Evolutionary conservation across 2,329 filamentous ascomycete genomes (phyloP).

Genomic region (Penicillium expansum): DNA sequence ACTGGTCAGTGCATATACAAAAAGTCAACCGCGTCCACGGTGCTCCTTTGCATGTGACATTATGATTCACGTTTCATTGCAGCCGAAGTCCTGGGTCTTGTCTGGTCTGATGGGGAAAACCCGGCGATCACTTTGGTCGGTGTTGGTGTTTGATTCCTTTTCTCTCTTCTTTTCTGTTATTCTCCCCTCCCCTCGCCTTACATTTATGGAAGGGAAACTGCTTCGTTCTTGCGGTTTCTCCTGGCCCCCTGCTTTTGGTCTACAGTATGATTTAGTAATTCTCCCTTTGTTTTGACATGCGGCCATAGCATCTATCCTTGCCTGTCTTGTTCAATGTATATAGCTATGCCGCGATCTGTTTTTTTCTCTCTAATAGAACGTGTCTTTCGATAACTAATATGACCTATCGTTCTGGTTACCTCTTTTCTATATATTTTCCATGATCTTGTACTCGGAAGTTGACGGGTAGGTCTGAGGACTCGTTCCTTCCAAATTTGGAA

Average conservation of each 20-base stretch:
- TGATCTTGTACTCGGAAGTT: background rate
- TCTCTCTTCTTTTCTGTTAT: constrained; percentile 10
- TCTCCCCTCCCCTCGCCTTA: background rate
- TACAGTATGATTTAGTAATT: constrained; percentile 25
- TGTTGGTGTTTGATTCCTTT: constrained; percentile 27
- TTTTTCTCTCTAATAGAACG: constrained; percentile 20
- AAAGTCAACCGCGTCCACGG: constrained; percentile 3
- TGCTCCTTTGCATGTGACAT: constrained; percentile 25
- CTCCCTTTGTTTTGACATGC: constrained; percentile 9
- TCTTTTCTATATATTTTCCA: background rate
- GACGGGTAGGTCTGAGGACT: background rate
- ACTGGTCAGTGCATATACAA: constrained; percentile 11
- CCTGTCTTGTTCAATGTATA: constrained; percentile 23
- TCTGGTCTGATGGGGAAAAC: constrained; percentile 15
- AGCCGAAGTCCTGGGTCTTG: constrained; percentile 12
- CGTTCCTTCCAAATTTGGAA: background rate
- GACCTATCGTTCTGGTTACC: constrained; percentile 11
- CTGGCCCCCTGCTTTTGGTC: constrained; percentile 6
- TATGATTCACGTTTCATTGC: constrained; percentile 32
- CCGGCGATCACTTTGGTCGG: constrained; percentile 19
- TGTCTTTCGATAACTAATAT: constrained; percentile 20
- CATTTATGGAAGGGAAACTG: constrained; percentile 8
- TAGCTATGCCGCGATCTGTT: constrained; percentile 20
- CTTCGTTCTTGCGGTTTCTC: background rate
- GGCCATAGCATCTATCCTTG: constrained; percentile 19